phyloP scores from a whole-genome alignment of 1,284 basidiomycete genomes.

The Caloboletus firmus region DNA sequence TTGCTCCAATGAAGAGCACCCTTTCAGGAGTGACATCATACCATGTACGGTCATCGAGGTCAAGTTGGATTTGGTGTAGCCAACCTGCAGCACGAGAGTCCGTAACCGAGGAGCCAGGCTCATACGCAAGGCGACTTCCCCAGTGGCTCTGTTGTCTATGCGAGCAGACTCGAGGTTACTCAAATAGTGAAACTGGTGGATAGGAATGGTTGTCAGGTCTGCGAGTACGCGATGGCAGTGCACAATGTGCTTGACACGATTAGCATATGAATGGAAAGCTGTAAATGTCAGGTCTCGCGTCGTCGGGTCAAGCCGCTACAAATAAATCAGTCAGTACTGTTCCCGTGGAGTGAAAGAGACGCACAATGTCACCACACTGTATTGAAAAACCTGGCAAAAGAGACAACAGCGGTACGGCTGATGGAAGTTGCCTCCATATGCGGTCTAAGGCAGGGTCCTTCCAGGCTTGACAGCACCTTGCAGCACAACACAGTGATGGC shows the following conservation, averaged over 20 bases:
- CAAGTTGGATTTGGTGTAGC: constrained; percentile 24
- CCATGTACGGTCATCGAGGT: constrained; percentile 16
- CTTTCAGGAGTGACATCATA: constrained; percentile 35
- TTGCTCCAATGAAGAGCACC: constrained; percentile 36
- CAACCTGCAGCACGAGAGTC: constrained; percentile 45
- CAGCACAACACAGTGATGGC: constrained; percentile 34
- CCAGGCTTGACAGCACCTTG: constrained; percentile 53
- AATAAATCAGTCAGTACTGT: not conserved
- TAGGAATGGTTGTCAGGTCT: constrained; percentile 26
- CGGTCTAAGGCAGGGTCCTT: constrained; percentile 55
- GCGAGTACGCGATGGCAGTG: constrained; percentile 36
- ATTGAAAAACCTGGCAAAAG: constrained; percentile 40
- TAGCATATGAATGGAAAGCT: constrained; percentile 45
- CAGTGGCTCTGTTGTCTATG: constrained; percentile 39
- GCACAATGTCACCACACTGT: constrained; percentile 12
- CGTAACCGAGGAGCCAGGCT: constrained; percentile 40
- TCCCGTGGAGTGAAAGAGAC: not conserved
- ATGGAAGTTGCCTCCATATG: constrained; percentile 50
- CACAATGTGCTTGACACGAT: constrained; percentile 47
- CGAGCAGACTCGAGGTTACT: constrained; percentile 41
- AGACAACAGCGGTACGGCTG: constrained; percentile 46
- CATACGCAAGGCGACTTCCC: constrained; percentile 33
- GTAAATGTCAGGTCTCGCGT: constrained; percentile 21
- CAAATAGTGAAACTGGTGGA: constrained; percentile 29
- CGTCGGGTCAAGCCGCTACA: constrained; percentile 17